phyloP scores from a whole-genome alignment of 1,284 basidiomycete species.

The Rhodotorula mucilaginosa region DNA sequence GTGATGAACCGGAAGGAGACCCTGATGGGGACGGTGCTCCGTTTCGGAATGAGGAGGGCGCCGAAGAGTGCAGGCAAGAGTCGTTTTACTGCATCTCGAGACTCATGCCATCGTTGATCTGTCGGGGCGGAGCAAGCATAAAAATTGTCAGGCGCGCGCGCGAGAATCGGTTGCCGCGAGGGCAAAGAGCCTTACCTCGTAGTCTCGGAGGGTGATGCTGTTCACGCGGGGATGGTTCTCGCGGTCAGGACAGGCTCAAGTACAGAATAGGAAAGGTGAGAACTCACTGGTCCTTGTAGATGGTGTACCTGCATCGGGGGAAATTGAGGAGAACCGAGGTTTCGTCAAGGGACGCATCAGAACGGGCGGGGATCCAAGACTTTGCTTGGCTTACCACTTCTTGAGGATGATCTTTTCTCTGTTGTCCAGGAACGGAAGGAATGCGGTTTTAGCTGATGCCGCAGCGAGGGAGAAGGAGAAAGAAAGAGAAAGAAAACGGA shows the following conservation, averaged over 20 bases:
- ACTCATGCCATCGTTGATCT: conserved; percentile 46
- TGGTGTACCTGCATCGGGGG: conserved; percentile 68
- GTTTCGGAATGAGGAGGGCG: neutral
- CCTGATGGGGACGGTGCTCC: neutral
- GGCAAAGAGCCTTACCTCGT: conserved; percentile 64
- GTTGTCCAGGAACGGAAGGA: neutral
- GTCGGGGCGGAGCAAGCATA: neutral
- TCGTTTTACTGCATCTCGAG: conserved; percentile 39
- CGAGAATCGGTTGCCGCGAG: neutral
- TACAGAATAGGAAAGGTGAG: too few species aligned
- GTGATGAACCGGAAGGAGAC: too few species aligned
- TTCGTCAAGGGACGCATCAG: neutral
- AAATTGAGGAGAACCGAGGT: neutral
- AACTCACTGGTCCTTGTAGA: conserved; percentile 71
- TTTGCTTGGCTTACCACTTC: conserved; percentile 73
- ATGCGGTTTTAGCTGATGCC: neutral
- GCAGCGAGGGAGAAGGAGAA: neutral
- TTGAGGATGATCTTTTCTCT: conserved; percentile 83
- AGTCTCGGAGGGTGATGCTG: conserved; percentile 81
- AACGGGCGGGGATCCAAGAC: neutral
- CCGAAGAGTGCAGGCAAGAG: neutral
- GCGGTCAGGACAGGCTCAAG: conserved; percentile 11
- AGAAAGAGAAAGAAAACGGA: conserved; percentile 29
- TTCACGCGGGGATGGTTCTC: neutral
- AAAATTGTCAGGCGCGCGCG: too few species aligned